A percentile compares a stretch with the other conserved stretches of the same genome.
phyloP scores from a whole-genome alignment of 2,329 filamentous ascomycete species.

The Phaeoacremonium minimum region DNA sequence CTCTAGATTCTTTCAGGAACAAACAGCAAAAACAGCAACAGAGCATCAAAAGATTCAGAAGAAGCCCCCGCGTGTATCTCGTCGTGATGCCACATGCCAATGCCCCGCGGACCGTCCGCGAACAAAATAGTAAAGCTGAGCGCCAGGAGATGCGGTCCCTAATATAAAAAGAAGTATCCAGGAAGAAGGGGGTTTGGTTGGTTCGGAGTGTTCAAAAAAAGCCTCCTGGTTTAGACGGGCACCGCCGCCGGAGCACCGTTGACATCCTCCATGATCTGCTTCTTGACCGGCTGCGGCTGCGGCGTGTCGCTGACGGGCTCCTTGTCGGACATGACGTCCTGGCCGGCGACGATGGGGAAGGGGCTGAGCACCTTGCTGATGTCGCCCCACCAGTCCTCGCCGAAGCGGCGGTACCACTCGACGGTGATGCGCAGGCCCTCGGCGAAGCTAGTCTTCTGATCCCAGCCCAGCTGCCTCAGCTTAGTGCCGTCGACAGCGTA shows the following conservation, averaged over 20 bases:
- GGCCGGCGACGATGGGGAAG: slow-evolving; percentile 57
- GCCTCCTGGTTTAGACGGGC: no score
- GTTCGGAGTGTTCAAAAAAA: no score
- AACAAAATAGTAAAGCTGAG: no score
- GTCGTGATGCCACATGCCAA: no score
- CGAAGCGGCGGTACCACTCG: slow-evolving; percentile 65
- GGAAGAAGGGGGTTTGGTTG: no score
- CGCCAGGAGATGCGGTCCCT: no score
- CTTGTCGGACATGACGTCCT: slow-evolving; percentile 49
- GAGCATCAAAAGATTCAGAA: no score
- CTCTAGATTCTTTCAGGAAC: no score
- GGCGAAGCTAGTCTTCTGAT: slow-evolving; percentile 60
- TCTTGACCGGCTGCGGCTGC: slow-evolving; percentile 15
- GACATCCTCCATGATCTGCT: slow-evolving; percentile 7
- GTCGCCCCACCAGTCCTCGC: slow-evolving; percentile 68
- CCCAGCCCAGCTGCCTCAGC: slow-evolving; percentile 63
- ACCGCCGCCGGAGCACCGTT: not conserved
- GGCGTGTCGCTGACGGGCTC: slow-evolving; percentile 29
- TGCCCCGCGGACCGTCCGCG: no score
- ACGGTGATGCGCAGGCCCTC: slow-evolving; percentile 62
- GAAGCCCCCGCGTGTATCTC: no score
- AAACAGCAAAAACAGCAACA: no score
- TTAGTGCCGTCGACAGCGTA: slow-evolving; percentile 71
- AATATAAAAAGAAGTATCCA: no score
- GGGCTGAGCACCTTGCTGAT: slow-evolving; percentile 65